phyloP scores from a whole-genome alignment of 2,329 filamentous ascomycete species.

The Trichocomaceae sp. region DNA sequence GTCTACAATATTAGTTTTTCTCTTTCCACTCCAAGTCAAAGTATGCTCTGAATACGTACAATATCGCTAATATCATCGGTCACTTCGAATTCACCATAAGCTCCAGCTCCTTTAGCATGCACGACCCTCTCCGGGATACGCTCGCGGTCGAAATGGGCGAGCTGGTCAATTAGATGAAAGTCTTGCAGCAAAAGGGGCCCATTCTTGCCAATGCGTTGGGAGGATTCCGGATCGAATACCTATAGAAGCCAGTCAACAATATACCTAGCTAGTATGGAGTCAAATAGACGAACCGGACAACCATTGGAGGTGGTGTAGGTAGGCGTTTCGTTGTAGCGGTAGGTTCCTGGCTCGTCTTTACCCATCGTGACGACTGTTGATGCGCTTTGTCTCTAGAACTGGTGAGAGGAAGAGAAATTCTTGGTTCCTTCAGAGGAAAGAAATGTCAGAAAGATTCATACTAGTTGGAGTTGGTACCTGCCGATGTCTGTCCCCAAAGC shows the following conservation, averaged over 20 bases:
- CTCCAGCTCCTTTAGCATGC: slow-evolving; percentile 39
- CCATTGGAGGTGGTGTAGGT: slow-evolving; percentile 57
- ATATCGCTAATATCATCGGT: slow-evolving; percentile 47
- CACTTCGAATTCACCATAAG: slow-evolving; percentile 40
- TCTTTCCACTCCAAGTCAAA: no score
- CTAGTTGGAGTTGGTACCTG: no score
- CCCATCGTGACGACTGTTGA: slow-evolving; percentile 25
- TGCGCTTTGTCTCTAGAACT: background rate
- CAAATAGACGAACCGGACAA: slow-evolving; percentile 36
- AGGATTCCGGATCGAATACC: slow-evolving; percentile 47
- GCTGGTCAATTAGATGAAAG: slow-evolving; percentile 58
- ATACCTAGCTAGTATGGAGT: background rate
- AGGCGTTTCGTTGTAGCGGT: slow-evolving; percentile 52
- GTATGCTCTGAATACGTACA: slow-evolving; percentile 18
- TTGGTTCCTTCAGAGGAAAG: background rate
- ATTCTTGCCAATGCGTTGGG: slow-evolving; percentile 50
- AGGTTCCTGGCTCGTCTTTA: slow-evolving; percentile 33
- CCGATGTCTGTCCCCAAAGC: background rate
- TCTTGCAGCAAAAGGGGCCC: slow-evolving; percentile 59
- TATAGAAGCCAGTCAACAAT: slow-evolving; percentile 10
- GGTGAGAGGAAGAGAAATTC: background rate
- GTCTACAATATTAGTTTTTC: slow-evolving; percentile 20
- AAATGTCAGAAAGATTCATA: no score
- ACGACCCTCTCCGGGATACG: slow-evolving; percentile 38
- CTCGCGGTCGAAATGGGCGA: slow-evolving; percentile 42